Evolutionary conservation across 1,284 basidiomycete genomes (phyloP).

Genomic region (Naganishia albida): DNA sequence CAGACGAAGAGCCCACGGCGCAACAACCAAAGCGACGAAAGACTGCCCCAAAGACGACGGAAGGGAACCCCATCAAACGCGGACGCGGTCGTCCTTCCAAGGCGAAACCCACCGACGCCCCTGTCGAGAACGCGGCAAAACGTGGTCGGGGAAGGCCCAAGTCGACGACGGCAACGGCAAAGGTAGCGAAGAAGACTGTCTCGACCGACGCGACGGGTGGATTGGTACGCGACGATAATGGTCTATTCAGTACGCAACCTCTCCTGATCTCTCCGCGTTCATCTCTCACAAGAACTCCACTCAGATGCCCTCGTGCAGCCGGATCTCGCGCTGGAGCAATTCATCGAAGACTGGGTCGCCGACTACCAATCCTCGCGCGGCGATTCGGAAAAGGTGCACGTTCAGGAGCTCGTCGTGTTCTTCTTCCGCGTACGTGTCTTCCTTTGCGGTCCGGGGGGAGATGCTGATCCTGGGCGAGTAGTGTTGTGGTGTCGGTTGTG

Average conservation of each 20-base stretch:
- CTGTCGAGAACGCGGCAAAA: background rate
- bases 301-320: slow-evolving; percentile 49
- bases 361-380: slow-evolving; percentile 46
- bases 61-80: slow-evolving; percentile 26
- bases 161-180: slow-evolving; percentile 31
- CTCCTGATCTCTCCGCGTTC: too few relatives aligned
- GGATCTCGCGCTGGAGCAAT: slow-evolving; percentile 49
- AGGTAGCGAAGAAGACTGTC: slow-evolving; percentile 25
- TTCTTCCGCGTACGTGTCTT: slow-evolving; percentile 43
- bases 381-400: slow-evolving; percentile 46
- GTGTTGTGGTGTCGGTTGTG: slow-evolving; percentile 47
- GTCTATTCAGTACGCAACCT: slow-evolving; percentile 34
- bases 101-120: background rate
- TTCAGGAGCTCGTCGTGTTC: slow-evolving; percentile 52
- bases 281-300: slow-evolving; percentile 4
- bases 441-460: background rate
- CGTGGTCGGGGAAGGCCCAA: slow-evolving; percentile 30
- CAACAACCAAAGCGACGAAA: slow-evolving; percentile 32
- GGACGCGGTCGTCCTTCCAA: slow-evolving; percentile 1
- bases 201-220: slow-evolving; percentile 33
- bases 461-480: slow-evolving; percentile 12
- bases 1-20: slow-evolving; percentile 36
- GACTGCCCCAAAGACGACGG: slow-evolving; percentile 25
- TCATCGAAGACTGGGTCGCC: slow-evolving; percentile 54
- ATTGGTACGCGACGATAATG: slow-evolving; percentile 40